Base-by-base conservation (phyloP, 768 basidiomycete genomes). In the Phaffia australis region DNA sequence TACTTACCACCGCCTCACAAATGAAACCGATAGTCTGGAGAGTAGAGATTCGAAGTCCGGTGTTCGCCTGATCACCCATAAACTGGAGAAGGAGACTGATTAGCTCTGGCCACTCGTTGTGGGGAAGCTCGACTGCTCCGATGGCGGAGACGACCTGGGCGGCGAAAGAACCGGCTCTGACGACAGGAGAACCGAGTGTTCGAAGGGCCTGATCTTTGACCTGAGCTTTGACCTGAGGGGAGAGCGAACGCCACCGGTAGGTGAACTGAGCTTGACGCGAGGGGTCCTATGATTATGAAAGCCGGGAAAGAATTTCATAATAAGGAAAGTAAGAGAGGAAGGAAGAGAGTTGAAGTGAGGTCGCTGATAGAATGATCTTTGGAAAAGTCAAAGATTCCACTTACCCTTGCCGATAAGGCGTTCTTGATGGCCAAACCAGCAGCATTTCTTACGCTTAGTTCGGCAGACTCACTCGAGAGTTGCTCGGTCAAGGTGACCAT, bases 361-460 rank as follows among this genome's bases (percentile, higher is more conserved):
- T 29, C 27, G 27, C 27, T 11, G 52, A 16, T 8, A 9, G 23
- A 19, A 25, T 11, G 7, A 29, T 23, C 25, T 19, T 6, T n/a
- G 25, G 50, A 23, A 52, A 46, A 57, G 23, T 4, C 9, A 14
- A 29, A 57, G 19, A 6, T 15, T 27, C 29, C 30, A 74, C 89
- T 77, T 80, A 97, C 94, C 73, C 89, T 81, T 69, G 93, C 90
- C 46, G 86, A 83, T 66, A 99, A 78, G 68, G 91, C 83, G 77
- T 99, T 99, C 83, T 98, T 99, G 77, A 99, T 80, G 23, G 94
- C 93, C 60, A 99, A 81, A 75, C 90, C 92, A 27, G 95, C 93
- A n/a, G 94, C 92, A 74, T 89, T 94, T 71, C 95, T 82, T 61
- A 93, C 83, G 75, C 90, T 85, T 46, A 85, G 73, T 18, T 82